phyloP scores from a whole-genome alignment of 2,329 filamentous ascomycete genomes.

The Cadophora luteo-olivacea region DNA sequence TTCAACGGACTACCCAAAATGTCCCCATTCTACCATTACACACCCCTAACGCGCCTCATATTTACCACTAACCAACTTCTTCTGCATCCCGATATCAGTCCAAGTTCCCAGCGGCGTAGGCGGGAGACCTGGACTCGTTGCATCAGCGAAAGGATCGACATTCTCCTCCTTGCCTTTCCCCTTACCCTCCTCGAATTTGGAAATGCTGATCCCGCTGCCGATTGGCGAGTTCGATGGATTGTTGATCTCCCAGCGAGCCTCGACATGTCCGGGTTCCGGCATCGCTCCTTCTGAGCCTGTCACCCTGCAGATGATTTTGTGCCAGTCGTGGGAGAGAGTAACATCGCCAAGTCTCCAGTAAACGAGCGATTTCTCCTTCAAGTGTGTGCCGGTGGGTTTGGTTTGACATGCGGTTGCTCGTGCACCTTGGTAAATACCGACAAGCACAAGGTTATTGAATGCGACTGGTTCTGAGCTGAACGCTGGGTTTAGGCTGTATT shows the following conservation, averaged over 20 bases:
- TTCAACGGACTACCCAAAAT: not conserved
- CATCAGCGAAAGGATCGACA: constrained; percentile 73
- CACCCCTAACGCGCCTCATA: constrained; percentile 62
- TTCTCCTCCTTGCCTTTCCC: constrained; percentile 53
- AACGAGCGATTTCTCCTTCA: constrained; percentile 76
- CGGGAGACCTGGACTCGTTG: constrained; percentile 41
- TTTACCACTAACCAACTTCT: constrained; percentile 76
- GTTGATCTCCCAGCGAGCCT: constrained; percentile 80
- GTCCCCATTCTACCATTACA: constrained; percentile 1
- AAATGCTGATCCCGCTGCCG: constrained; percentile 72
- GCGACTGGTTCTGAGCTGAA: constrained; percentile 55
- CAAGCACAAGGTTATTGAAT: constrained; percentile 77
- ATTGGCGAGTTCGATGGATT: constrained; percentile 43
- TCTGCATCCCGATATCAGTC: constrained; percentile 69
- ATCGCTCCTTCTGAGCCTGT: constrained; percentile 72
- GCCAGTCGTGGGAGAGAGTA: constrained; percentile 64
- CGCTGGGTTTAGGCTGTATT: constrained; percentile 81
- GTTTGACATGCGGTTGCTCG: constrained; percentile 73
- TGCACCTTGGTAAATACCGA: constrained; percentile 73
- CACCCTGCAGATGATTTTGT: constrained; percentile 86
- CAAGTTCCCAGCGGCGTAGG: constrained; percentile 55
- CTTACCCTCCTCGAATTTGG: constrained; percentile 58
- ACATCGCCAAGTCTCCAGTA: constrained; percentile 85
- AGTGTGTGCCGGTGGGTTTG: constrained; percentile 80
- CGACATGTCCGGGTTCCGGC: constrained; percentile 76